A percentile compares a stretch with the other conserved stretches of the same genome.
Evolutionary conservation across 805 yeast species (phyloP).

Genomic region (Kluyveromyces lactis): DNA sequence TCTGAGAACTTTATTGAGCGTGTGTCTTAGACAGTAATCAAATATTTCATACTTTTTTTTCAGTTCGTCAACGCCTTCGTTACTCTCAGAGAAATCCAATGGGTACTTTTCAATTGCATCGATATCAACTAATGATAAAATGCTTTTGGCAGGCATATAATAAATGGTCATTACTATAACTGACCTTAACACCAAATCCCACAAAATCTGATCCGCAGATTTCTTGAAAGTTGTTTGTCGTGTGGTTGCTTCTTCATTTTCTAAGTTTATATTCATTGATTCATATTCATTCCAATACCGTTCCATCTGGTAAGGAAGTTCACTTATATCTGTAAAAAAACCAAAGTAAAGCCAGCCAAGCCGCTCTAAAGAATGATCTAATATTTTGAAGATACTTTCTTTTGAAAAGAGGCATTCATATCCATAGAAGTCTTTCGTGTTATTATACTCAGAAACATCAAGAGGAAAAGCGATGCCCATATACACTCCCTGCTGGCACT

Average conservation of each 20-base stretch:
- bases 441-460: background rate
- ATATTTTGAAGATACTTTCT: slow-evolving; percentile 17
- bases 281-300: slow-evolving; percentile 19
- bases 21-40: slow-evolving; percentile 12
- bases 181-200: slow-evolving; percentile 25
- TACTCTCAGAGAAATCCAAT: slow-evolving; percentile 6
- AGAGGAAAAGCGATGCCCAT: background rate
- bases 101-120: slow-evolving; percentile 5
- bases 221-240: too few species aligned
- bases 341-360: slow-evolving; percentile 28
- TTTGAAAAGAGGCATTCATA: background rate
- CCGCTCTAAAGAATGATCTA: slow-evolving; percentile 25
- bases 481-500: too few species aligned
- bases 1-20: slow-evolving; percentile 13
- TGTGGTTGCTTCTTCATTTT: too few species aligned
- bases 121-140: slow-evolving; percentile 9
- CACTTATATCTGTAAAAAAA: slow-evolving; percentile 24
- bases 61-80: slow-evolving; percentile 11
- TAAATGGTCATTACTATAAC: slow-evolving; percentile 21
- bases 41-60: slow-evolving; percentile 11
- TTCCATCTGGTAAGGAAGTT: slow-evolving; percentile 19
- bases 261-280: background rate
- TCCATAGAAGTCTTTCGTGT: too few species aligned
- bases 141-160: slow-evolving; percentile 18
- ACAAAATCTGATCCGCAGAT: slow-evolving; percentile 16